Evolutionary conservation across 768 basidiomycete genomes (phyloP).

Genomic region (Lyophyllum shimeji): DNA sequence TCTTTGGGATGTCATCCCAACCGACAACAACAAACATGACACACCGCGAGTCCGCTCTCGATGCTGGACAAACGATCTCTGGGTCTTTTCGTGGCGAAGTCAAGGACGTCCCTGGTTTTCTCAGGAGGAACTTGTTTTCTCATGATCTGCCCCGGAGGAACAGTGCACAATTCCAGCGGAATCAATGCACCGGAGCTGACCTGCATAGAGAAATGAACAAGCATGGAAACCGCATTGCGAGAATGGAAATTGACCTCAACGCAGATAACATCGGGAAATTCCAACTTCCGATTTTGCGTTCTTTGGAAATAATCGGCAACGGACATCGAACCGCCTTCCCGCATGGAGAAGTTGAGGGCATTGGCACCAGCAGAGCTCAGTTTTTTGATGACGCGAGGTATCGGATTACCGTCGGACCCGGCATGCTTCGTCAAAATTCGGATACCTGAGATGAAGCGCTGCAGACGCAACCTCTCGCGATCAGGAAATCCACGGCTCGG

Average conservation of each 20-base stretch:
- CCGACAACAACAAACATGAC: slow-evolving; percentile 1
- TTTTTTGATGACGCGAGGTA: slow-evolving; percentile 63
- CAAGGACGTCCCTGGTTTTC: slow-evolving; percentile 60
- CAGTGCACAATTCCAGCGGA: slow-evolving; percentile 61
- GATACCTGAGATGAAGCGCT: slow-evolving; percentile 55
- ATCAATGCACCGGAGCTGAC: slow-evolving; percentile 61
- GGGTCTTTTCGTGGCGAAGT: slow-evolving; percentile 66
- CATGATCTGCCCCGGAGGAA: slow-evolving; percentile 66
- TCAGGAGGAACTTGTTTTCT: slow-evolving; percentile 69
- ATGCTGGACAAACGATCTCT: slow-evolving; percentile 56
- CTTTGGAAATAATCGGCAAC: slow-evolving; percentile 62
- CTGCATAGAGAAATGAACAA: slow-evolving; percentile 28
- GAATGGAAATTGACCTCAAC: slow-evolving; percentile 51
- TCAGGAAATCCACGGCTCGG: slow-evolving; percentile 49
- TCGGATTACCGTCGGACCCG: slow-evolving; percentile 26
- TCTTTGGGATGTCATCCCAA: neutral
- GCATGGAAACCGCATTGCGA: neutral
- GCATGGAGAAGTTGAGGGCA: slow-evolving; percentile 52
- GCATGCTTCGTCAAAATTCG: slow-evolving; percentile 44
- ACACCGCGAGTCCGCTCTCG: slow-evolving; percentile 49
- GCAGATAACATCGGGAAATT: slow-evolving; percentile 64
- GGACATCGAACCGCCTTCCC: slow-evolving; percentile 53
- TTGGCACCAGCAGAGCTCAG: slow-evolving; percentile 54
- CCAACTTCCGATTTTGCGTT: slow-evolving; percentile 51
- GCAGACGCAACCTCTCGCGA: slow-evolving; percentile 52